phyloP scores from a whole-genome alignment of 495 filamentous ascomycete genomes.

The Penicillium daleae region DNA sequence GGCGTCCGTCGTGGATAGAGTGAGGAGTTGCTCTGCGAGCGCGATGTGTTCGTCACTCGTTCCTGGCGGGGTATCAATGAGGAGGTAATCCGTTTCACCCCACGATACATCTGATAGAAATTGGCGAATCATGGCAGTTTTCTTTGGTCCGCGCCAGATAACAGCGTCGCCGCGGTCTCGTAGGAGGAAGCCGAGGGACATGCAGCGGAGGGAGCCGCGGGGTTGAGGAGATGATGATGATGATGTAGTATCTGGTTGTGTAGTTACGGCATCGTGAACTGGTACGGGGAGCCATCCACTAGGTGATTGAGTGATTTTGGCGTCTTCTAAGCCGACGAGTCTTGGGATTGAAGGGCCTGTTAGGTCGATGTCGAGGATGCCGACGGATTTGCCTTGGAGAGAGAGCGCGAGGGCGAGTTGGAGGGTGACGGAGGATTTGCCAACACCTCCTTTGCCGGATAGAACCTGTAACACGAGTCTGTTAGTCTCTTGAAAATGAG shows the following conservation, averaged over 20 bases:
- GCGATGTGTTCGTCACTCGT: constrained; percentile 98
- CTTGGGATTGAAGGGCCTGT: constrained; percentile 96
- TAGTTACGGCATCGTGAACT: constrained; percentile 61
- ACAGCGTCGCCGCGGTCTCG: constrained; percentile 83
- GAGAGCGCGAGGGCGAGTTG: constrained; percentile 92
- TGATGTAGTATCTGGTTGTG: constrained; percentile 17
- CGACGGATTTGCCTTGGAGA: constrained; percentile 80
- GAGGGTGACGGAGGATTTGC: constrained; percentile 94
- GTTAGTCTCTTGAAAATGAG: constrained; percentile 5
- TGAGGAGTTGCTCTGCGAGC: constrained; percentile 81
- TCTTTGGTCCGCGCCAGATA: constrained; percentile 97
- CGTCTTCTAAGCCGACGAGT: constrained; percentile 84
- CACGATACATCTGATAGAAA: constrained; percentile 93
- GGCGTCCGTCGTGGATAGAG: constrained; percentile 44
- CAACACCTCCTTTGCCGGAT: constrained; percentile 96
- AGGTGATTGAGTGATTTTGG: constrained; percentile 86
- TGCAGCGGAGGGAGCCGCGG: constrained; percentile 74
- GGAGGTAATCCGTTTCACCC: constrained; percentile 82
- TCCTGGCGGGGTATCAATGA: constrained; percentile 95
- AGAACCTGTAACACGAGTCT: constrained; percentile 57
- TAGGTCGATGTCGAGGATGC: constrained; percentile 94
- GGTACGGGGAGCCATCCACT: constrained; percentile 88
- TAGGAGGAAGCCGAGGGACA: constrained; percentile 92
- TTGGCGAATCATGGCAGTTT: constrained; percentile 98
- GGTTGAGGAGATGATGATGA: constrained; percentile 14